Evolutionary conservation across 1,284 basidiomycete species (phyloP).

Genomic region (Phylloporus sp.): DNA sequence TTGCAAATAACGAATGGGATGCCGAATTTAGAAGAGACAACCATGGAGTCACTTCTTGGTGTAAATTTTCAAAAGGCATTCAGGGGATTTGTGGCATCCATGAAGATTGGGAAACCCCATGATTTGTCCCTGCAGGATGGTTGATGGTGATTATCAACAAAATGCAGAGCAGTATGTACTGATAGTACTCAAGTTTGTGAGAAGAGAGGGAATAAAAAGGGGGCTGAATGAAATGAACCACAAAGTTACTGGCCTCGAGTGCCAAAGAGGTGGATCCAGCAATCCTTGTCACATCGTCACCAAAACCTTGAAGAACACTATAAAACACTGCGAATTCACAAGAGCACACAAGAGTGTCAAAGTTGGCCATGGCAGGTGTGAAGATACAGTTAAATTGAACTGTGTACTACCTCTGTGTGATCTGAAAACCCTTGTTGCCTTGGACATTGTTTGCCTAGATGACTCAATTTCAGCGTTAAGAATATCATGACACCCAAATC

Average conservation of each 20-base stretch:
- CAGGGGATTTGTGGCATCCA: background rate
- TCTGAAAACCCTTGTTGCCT: background rate
- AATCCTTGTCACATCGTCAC: background rate
- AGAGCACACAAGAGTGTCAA: background rate
- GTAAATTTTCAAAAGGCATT: background rate
- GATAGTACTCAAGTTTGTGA: background rate
- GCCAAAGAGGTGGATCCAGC: background rate
- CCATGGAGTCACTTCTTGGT: background rate
- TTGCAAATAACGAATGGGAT: background rate
- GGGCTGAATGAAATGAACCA: background rate
- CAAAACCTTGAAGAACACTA: background rate
- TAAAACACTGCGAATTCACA: constrained; percentile 7
- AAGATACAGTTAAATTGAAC: background rate
- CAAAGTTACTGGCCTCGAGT: background rate
- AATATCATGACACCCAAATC: too few species aligned
- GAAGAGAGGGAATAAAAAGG: background rate
- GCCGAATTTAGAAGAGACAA: background rate
- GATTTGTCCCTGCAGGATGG: background rate
- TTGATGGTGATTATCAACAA: background rate
- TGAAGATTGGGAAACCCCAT: constrained; percentile 8
- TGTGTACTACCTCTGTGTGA: background rate
- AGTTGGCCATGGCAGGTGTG: accelerated
- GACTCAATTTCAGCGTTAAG: too few species aligned
- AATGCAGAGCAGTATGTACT: background rate
- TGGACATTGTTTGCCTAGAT: background rate